Base-by-base conservation (phyloP, 768 basidiomycete genomes). In the Pulveroboletus sp. region DNA sequence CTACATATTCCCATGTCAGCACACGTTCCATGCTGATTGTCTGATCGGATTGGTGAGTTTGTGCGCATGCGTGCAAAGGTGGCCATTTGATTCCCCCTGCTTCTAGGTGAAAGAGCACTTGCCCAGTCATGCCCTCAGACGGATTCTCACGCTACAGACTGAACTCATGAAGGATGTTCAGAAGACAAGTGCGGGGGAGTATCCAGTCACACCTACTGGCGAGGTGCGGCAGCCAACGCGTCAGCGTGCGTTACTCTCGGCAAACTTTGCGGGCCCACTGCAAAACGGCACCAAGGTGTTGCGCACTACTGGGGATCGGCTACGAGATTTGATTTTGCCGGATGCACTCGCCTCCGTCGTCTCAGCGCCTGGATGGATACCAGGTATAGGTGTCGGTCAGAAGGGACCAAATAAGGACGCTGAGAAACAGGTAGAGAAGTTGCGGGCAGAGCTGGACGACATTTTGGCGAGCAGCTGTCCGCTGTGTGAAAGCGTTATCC, bases 1-100 rank as follows among this genome's bases (percentile, higher is more conserved):
- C 67, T 99, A 99, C 68, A 92, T 95, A 40, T 99, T 99, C 71
- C 97, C 97, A 37, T 98, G 97, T 69, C 91, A 94, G 59, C 97
- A 99, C 66, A 81, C 84, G 14, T 98, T 98, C 80, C 97, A 98
- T 70, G 93, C 93, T 6, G 95, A 99, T 65, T 98, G 97, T 71
- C 75, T 98, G 45, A 94, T 99, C 65, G 83, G 86, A 23, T 74
- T 97, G 79, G 97, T 97, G 61, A 63, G 91, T 72, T 51, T 47
- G 21, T 8, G 21, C 36, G 25, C 49, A 24, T 41, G 25, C 21
- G 40, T 40, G 32, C 14, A n/a, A 24, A 23, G 11, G 4, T 23
- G 27, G 4, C 21, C 24, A 31, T 35, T 41, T 47, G 33, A 56
- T n/a, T n/a, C n/a, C 10, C 1, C 40, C n/a, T 53, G 25, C 56